phyloP scores from a whole-genome alignment of 148 eudicot species.

The Dianthus caryophyllus region DNA sequence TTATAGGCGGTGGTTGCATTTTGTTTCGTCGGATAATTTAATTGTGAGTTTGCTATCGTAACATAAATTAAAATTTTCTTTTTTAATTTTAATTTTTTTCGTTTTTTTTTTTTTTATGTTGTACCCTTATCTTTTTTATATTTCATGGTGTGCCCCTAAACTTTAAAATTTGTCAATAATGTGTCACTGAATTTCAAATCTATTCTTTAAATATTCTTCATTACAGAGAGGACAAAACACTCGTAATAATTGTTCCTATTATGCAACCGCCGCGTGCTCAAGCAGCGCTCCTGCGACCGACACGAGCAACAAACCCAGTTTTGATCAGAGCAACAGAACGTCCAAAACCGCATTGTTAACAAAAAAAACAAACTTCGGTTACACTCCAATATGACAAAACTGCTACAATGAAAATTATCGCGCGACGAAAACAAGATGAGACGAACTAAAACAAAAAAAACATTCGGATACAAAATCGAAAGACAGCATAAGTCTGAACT shows the following conservation, averaged over 20 bases:
- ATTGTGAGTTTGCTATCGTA: too few species aligned
- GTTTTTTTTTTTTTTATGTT: too few species aligned
- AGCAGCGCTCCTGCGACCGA: slow-evolving; percentile 18
- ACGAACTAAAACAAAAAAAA: too few species aligned
- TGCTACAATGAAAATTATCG: background rate
- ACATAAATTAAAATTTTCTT: too few species aligned
- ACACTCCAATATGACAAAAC: background rate
- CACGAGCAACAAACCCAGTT: slow-evolving; percentile 29
- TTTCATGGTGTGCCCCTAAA: too few species aligned
- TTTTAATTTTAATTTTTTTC: too few species aligned
- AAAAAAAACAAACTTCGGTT: background rate
- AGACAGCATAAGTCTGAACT: background rate
- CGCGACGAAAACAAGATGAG: background rate
- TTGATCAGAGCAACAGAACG: slow-evolving; percentile 25
- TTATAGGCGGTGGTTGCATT: slow-evolving; percentile 43
- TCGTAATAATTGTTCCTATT: background rate
- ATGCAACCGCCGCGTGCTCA: background rate
- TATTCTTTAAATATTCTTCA: too few species aligned
- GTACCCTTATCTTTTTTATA: too few species aligned
- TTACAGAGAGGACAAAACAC: background rate
- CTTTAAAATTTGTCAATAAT: too few species aligned
- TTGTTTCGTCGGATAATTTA: background rate
- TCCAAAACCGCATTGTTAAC: slow-evolving; percentile 27
- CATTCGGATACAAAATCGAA: background rate
- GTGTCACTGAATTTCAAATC: too few species aligned